phyloP scores from a whole-genome alignment of 495 filamentous ascomycete species.

The Neurospora sp. region DNA sequence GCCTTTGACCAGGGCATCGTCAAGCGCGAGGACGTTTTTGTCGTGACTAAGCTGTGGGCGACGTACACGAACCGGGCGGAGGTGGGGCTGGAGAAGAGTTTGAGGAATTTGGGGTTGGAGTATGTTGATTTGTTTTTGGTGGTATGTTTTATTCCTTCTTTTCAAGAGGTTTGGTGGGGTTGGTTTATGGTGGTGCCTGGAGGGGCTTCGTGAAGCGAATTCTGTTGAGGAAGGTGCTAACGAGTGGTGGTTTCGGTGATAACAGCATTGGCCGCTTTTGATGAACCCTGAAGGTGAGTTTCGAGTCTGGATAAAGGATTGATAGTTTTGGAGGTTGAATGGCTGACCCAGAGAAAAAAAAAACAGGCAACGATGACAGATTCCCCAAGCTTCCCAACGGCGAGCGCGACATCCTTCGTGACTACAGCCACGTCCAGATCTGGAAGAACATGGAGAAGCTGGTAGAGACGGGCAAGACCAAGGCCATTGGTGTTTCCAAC shows the following conservation, averaged over 20 bases:
- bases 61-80: conserved; percentile 62
- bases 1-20: conserved; percentile 58
- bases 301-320: neutral
- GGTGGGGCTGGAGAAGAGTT: conserved; percentile 55
- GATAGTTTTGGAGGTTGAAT: neutral
- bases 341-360: neutral
- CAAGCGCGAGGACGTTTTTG: conserved; percentile 69
- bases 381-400: conserved; percentile 68
- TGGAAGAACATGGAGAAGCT: conserved; percentile 77
- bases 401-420: conserved; percentile 53
- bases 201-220: neutral
- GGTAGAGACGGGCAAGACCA: conserved; percentile 53
- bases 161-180: neutral
- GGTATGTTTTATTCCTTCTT: conserved; percentile 2
- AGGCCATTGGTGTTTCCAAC: conserved; percentile 75
- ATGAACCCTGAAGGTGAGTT: conserved; percentile 61
- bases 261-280: conserved; percentile 65
- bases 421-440: conserved; percentile 58
- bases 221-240: neutral
- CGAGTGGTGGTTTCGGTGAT: conserved; percentile 17
- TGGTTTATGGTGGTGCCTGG: neutral
- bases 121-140: conserved; percentile 76
- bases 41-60: conserved; percentile 77
- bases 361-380: conserved; percentile 56
- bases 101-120: conserved; percentile 60